phyloP scores from a whole-genome alignment of 495 filamentous ascomycete genomes.

The Alectoria sarmentosa region DNA sequence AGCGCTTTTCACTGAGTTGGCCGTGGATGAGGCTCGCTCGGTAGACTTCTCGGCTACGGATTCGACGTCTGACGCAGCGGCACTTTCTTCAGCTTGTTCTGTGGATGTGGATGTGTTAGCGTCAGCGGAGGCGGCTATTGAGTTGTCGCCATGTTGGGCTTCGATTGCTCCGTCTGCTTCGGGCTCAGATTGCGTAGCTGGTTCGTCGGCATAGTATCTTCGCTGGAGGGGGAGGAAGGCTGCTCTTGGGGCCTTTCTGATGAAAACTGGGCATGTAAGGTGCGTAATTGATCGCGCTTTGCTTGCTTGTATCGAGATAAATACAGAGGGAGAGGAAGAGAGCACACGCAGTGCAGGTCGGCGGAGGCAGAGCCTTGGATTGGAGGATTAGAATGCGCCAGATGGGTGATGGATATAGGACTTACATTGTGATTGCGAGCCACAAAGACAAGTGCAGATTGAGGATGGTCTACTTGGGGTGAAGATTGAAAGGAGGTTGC shows the following conservation, averaged over 20 bases:
- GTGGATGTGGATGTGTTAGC: not conserved
- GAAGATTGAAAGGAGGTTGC: not conserved
- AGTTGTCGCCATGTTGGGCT: conserved; percentile 25
- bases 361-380: conserved; percentile 35
- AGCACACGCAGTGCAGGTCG: conserved; percentile 40
- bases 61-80: conserved; percentile 1
- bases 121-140: conserved; percentile 12
- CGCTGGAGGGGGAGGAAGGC: conserved; percentile 32
- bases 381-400: conserved; percentile 7
- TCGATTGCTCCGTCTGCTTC: conserved; percentile 26
- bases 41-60: not conserved
- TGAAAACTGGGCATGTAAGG: conserved; percentile 24
- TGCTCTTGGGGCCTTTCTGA: conserved; percentile 26
- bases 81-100: not conserved
- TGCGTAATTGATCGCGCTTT: conserved; percentile 39
- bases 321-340: conserved; percentile 42
- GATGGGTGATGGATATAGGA: not conserved
- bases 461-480: not conserved
- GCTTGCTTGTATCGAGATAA: conserved; percentile 36
- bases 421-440: conserved; percentile 14
- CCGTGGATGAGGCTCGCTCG: conserved; percentile 8
- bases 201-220: conserved; percentile 40
- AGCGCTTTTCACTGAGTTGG: conserved; percentile 11
- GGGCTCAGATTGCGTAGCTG: conserved; percentile 24
- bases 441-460: not conserved